Evolutionary conservation across 2,329 filamentous ascomycete genomes (phyloP).

Genomic region (Ambrosiella beaveri): DNA sequence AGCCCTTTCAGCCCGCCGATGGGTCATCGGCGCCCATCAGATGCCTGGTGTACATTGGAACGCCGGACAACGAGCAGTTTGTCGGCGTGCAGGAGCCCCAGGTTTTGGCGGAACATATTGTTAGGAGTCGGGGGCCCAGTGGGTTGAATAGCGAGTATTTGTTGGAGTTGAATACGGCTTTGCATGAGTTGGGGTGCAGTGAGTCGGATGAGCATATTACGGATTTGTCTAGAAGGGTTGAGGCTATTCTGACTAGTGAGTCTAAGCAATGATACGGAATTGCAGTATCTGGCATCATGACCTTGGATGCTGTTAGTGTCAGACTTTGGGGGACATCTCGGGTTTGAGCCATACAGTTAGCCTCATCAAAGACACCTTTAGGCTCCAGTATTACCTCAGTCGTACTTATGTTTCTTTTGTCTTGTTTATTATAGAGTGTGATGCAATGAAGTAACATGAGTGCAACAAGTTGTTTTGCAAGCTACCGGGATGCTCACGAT

Average conservation of each 20-base stretch:
- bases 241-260: constrained; percentile 30
- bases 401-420: too few relatives aligned
- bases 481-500: too few relatives aligned
- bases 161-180: constrained; percentile 57
- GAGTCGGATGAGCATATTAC: constrained; percentile 72
- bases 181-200: constrained; percentile 54
- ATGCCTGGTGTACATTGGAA: constrained; percentile 79
- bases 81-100: constrained; percentile 67
- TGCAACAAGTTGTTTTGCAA: too few relatives aligned
- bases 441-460: too few relatives aligned
- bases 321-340: too few relatives aligned
- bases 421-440: too few relatives aligned
- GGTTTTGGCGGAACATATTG: constrained; percentile 63
- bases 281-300: too few relatives aligned
- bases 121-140: constrained; percentile 59
- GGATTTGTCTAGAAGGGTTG: constrained; percentile 60
- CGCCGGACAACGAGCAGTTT: constrained; percentile 86
- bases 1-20: constrained; percentile 53
- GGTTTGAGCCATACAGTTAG: too few relatives aligned
- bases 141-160: constrained; percentile 85
- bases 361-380: too few relatives aligned
- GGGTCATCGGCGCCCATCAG: constrained; percentile 24
- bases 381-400: too few relatives aligned
- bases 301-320: too few relatives aligned
- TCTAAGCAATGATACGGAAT: not conserved